Percentiles rank a stretch among this genome's conserved stretches.
Evolutionary conservation across 345 rosid genomes (phyloP).

Genomic region (Salix dunnii): DNA sequence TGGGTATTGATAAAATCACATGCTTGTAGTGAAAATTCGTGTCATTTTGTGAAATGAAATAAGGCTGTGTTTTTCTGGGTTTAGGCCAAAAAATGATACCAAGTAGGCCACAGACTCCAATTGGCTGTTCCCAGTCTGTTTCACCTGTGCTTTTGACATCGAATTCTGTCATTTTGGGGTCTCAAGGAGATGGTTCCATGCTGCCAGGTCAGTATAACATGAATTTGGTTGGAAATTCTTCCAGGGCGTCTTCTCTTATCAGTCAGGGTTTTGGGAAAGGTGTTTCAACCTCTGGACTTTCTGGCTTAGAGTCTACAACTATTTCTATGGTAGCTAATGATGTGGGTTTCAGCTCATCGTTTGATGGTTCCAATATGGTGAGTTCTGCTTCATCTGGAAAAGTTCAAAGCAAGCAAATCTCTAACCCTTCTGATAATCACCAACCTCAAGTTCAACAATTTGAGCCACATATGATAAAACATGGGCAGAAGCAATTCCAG

Average conservation of each 20-base stretch:
- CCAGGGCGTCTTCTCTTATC: conserved; percentile 71
- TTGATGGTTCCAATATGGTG: conserved; percentile 55
- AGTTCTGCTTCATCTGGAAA: conserved; percentile 64
- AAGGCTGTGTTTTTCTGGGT: not conserved
- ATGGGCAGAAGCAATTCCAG: conserved; percentile 68
- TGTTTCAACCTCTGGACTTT: conserved; percentile 43
- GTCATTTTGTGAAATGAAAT: not conserved
- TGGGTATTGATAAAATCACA: not conserved
- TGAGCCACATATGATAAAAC: conserved; percentile 68
- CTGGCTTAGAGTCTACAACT: conserved; percentile 65
- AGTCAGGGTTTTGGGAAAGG: conserved; percentile 87
- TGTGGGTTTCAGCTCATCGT: conserved; percentile 56
- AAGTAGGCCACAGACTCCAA: conserved; percentile 71
- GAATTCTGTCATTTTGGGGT: conserved; percentile 65
- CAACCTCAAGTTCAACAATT: conserved; percentile 64
- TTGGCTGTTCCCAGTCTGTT: conserved; percentile 68
- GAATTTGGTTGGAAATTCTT: conserved; percentile 72
- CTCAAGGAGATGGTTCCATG: conserved; percentile 76
- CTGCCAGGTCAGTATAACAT: conserved; percentile 65
- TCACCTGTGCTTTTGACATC: conserved; percentile 63
- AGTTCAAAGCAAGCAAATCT: conserved; percentile 71
- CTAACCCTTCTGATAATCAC: conserved; percentile 56
- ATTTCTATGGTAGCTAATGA: conserved; percentile 61
- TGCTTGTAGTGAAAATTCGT: not conserved
- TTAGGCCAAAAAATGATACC: conserved; percentile 54